Base-by-base conservation (phyloP, 495 filamentous ascomycete genomes). In the Astrothelium subdiscretum region DNA sequence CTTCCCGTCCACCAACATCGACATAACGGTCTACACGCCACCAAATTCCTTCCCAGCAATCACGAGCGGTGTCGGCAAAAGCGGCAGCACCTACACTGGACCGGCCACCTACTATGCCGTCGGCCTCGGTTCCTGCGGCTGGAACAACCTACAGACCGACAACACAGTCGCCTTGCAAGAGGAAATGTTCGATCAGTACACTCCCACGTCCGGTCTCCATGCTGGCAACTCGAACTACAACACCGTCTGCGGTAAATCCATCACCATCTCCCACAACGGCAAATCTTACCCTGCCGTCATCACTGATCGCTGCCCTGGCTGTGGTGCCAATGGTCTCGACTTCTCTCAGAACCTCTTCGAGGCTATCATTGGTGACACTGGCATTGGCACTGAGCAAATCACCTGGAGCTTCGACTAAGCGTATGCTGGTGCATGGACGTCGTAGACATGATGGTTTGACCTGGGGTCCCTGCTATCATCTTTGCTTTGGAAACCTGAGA, bases 111-210 rank as follows among this genome's bases (percentile, higher is more conserved):
- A 69, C 61, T 81, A 79, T 64, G 54, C 59, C 8, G 24, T 66
- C 35, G 76, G 77, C 26, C 12, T 75, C 4, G 79, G 78, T 22
- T 70, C 78, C 40, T 81, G 79, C 58, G 79, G 78, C 35, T 24
- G 24, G 1, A 59, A 54, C 1, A 72, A 58, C 62, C 1, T 0
- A 1, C 29, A 58, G 32, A 20, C 24, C 26, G 71, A 79, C 20
- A 24, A 31, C 52, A 65, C 78, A 43, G 73, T 75, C 59, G 78
- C 78, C 18, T 59, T 80, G 38, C 63, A 71, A n/a, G 26, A 65
- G 18, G n/a, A 3, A 5, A 61, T 73, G 35, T 69, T 73, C 63
- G 32, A 67, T 5, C 26, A 27, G 42, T 32, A 54, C 20, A 51
- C 2, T 15, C 59, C 62, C n/a, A 66, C 63, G 60, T 10, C 42